Conservation (phyloP, 179 eudicot species). For the Carnegiea gigantea region DNA sequence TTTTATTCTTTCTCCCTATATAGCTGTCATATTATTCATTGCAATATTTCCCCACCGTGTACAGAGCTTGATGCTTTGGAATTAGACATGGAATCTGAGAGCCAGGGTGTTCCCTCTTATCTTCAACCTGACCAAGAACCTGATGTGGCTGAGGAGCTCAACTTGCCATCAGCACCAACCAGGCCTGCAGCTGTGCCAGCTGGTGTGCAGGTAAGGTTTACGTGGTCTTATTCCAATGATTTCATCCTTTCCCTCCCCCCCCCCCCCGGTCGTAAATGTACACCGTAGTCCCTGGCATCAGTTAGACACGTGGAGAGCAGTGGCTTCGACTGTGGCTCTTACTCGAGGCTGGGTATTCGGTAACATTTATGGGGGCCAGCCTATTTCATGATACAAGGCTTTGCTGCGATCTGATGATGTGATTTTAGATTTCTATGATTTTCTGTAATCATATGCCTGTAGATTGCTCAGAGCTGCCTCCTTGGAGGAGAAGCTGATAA, state of each 20-base stretch:
- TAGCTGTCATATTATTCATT: neutral
- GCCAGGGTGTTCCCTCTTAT: slow-evolving; percentile 89
- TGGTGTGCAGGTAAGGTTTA: slow-evolving; percentile 57
- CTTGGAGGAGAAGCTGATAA: neutral
- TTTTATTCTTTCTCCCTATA: neutral
- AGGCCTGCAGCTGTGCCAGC: slow-evolving; percentile 60
- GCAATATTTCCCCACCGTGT: slow-evolving; percentile 2
- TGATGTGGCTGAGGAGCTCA: slow-evolving; percentile 68
- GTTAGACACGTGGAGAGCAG: too few relatives aligned
- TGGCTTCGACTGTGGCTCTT: neutral
- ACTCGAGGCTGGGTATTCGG: neutral
- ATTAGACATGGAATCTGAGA: slow-evolving; percentile 87
- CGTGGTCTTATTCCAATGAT: neutral
- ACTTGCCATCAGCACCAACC: slow-evolving; percentile 88
- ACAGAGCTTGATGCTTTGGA: slow-evolving; percentile 96
- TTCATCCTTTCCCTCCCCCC: neutral
- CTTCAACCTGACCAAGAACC: slow-evolving; percentile 88
- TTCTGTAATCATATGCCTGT: neutral
- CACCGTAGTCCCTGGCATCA: too few relatives aligned
- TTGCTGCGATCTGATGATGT: neutral
- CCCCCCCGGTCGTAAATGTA: too few relatives aligned
- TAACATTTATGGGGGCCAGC: neutral
- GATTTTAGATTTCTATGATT: neutral
- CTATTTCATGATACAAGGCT: neutral
- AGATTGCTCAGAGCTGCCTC: neutral